Base-by-base conservation (phyloP, 331 rosid species). In the Dryas integrifolia region DNA sequence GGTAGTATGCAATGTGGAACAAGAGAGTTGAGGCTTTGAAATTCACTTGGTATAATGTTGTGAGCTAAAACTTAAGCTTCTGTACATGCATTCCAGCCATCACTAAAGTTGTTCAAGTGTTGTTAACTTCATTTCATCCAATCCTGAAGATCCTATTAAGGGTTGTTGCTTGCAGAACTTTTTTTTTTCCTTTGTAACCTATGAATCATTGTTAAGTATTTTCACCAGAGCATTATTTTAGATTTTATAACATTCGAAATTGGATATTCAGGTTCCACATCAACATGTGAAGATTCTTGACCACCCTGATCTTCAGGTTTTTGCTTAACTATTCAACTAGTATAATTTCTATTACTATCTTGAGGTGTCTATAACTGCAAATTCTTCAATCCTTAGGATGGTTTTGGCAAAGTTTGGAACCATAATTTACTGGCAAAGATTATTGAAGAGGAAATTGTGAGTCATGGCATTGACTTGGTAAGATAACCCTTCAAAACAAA, bases 301-400 rank as follows among this genome's bases (percentile, higher is more conserved):
- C 82, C 96, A 93, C 84, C 94, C 94, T 48, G 88, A 89, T 76
- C 61, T 94, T 73, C 96, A 94, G 97, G 98, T 91, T 84, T 67
- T 67, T 68, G 58, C 74, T 76, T 63, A 60, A 59, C 24, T 35
- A 1, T 74, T 65, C 47, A 11, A 45, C 2, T 61, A 35, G 8
- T 66, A n/a, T 45, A 50, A 15, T 67, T 76, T 68, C 61, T 75
- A 48, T 4, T 79, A 21, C 55, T 53, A 12, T 77, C 57, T 47
- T 65, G 72, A 18, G 79, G 72, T 26, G 56, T 59, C 45, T 58
- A 21, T 79, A 76, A 75, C 75, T 74, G 79, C 68, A 73, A 50
- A 40, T 57, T 47, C 38, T 78, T 73, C 49, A 69, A 46, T 82
- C 77, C 61, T 65, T 82, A 94, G 98, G 98, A 94, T 82, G 98